phyloP scores from a whole-genome alignment of 345 rosid species.

The Linum lewisii region DNA sequence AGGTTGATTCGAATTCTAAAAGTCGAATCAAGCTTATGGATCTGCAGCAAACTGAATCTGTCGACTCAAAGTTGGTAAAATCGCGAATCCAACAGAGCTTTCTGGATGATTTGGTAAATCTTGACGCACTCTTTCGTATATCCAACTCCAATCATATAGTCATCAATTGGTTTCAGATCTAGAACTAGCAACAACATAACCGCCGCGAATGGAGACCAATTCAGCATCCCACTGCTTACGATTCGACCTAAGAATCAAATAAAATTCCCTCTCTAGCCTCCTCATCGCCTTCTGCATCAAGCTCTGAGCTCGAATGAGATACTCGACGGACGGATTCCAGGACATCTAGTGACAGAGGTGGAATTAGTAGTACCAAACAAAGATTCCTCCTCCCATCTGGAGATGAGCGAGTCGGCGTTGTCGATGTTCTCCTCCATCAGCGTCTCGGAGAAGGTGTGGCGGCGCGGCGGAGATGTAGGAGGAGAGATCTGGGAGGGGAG shows the following conservation, averaged over 20 bases:
- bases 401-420: slow-evolving; percentile 27
- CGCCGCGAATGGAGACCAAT: neutral
- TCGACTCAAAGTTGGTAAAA: too few relatives aligned
- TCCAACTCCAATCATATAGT: slow-evolving; percentile 1
- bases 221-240: neutral
- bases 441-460: slow-evolving; percentile 44
- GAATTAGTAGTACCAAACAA: too few relatives aligned
- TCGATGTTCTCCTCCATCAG: slow-evolving; percentile 41
- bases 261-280: slow-evolving; percentile 1
- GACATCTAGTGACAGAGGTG: slow-evolving; percentile 1
- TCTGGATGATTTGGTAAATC: neutral
- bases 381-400: slow-evolving; percentile 28
- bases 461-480: slow-evolving; percentile 22
- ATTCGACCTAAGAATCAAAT: neutral
- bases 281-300: slow-evolving; percentile 3
- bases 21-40: slow-evolving; percentile 16
- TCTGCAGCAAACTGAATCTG: too few relatives aligned
- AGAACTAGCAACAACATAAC: neutral
- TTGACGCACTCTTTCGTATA: slow-evolving; percentile 4
- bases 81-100: neutral
- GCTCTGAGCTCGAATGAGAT: neutral
- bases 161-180: neutral
- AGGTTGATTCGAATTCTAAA: neutral
- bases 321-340: neutral
- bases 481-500: too few relatives aligned